A percentile compares a stretch with the other conserved stretches of the same genome.
phyloP scores from a whole-genome alignment of 2,329 filamentous ascomycete species.

The Aspergillus niger region DNA sequence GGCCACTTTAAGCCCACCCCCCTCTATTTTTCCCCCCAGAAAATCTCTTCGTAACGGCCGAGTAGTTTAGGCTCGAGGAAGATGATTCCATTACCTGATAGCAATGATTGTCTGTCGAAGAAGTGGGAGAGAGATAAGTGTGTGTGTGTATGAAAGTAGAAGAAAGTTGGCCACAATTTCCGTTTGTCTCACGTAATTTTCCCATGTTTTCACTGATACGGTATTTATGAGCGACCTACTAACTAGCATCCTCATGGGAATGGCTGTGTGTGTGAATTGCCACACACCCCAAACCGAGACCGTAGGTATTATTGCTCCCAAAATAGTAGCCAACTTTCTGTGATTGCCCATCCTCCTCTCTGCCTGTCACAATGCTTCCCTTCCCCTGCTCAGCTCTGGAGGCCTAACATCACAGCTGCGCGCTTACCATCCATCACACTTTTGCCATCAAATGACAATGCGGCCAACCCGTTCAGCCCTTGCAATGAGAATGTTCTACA shows the following conservation, averaged over 20 bases:
- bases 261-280: slow-evolving; percentile 5
- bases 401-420: slow-evolving; percentile 5
- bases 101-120: neutral
- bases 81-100: neutral
- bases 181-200: slow-evolving; percentile 2
- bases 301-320: slow-evolving; percentile 13
- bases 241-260: neutral
- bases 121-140: too few species aligned
- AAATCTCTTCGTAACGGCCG: neutral
- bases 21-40: too few species aligned
- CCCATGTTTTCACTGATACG: neutral
- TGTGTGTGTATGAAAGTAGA: neutral
- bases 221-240: neutral
- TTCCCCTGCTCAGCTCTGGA: neutral
- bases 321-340: slow-evolving; percentile 16
- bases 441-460: slow-evolving; percentile 9
- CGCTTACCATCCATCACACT: slow-evolving; percentile 11
- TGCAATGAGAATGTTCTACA: slow-evolving; percentile 14
- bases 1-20: neutral
- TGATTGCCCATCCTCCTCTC: slow-evolving; percentile 9
- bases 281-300: slow-evolving; percentile 8
- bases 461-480: neutral
- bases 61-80: neutral
- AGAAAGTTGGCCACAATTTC: neutral
- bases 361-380: slow-evolving; percentile 3